Evolutionary conservation across 495 filamentous ascomycete genomes (phyloP).

Genomic region (Staphylotrichum tortipilum): DNA sequence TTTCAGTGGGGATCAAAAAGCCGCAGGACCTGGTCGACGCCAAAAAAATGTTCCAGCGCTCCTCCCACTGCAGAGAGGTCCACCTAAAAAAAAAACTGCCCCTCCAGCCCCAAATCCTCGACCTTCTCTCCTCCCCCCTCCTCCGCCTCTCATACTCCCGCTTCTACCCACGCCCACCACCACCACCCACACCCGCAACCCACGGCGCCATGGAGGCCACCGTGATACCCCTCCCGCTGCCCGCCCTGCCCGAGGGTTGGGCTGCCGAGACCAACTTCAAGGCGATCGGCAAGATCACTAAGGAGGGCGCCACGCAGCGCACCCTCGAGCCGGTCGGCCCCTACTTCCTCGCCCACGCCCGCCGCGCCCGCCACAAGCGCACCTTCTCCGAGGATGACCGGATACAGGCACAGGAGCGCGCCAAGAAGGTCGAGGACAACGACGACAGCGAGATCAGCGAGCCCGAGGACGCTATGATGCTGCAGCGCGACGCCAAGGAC

Average conservation of each 20-base stretch:
- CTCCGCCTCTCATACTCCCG: too few species aligned
- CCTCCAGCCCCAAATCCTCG: slow-evolving; percentile 10
- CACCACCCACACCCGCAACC: slow-evolving; percentile 1
- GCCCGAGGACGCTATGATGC: slow-evolving; percentile 81
- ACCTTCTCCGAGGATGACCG: slow-evolving; percentile 98
- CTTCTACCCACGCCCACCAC: neutral
- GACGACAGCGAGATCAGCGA: slow-evolving; percentile 86
- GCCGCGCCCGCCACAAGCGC: slow-evolving; percentile 88
- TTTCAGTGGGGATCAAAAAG: slow-evolving; percentile 5
- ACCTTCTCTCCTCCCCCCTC: too few species aligned
- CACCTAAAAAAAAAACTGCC: slow-evolving; percentile 18
- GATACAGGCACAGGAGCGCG: slow-evolving; percentile 87
- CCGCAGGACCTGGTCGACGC: neutral
- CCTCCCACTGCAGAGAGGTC: too few species aligned
- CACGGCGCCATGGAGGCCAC: slow-evolving; percentile 34
- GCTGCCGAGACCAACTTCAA: slow-evolving; percentile 86
- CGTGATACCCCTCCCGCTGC: slow-evolving; percentile 48
- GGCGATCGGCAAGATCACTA: slow-evolving; percentile 57
- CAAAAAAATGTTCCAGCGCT: slow-evolving; percentile 15
- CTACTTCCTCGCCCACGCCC: slow-evolving; percentile 94
- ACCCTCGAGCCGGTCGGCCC: slow-evolving; percentile 92
- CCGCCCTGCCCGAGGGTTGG: slow-evolving; percentile 74
- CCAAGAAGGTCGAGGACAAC: slow-evolving; percentile 92
- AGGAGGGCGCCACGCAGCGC: slow-evolving; percentile 57
- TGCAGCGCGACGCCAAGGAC: slow-evolving; percentile 90